These are phyloP conservation scores for Trypanosoma brucei DNA, from an alignment of 208 protist species.

Conservation along the genomic window DNA sequence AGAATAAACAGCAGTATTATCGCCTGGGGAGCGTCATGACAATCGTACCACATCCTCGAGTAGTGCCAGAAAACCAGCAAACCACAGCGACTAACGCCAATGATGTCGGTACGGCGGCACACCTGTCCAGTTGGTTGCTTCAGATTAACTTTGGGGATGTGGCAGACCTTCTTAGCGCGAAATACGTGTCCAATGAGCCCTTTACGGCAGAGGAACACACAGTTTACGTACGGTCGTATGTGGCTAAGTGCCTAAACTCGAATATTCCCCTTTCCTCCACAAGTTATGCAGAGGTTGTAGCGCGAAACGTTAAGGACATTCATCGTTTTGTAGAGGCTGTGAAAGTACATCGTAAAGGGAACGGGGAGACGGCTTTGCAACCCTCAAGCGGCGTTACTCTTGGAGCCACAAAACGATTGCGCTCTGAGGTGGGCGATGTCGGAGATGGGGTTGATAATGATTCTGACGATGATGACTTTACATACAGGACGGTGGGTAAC, in stretches of 20 bases:
- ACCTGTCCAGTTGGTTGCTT: slow-evolving; percentile 44
- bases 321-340: slow-evolving; percentile 29
- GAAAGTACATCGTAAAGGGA: slow-evolving; percentile 1
- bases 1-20: slow-evolving; percentile 10
- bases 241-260: slow-evolving; percentile 23
- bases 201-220: slow-evolving; percentile 53
- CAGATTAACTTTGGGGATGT: slow-evolving; percentile 66
- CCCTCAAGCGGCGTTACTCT: neutral
- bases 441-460: slow-evolving; percentile 21
- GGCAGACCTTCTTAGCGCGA: slow-evolving; percentile 43
- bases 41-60: slow-evolving; percentile 37
- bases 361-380: neutral
- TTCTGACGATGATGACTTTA: slow-evolving; percentile 10
- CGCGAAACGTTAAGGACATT: slow-evolving; percentile 37
- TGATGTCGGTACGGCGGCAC: slow-evolving; percentile 5
- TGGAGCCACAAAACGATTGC: slow-evolving; percentile 9
- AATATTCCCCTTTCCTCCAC: slow-evolving; percentile 23
- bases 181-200: slow-evolving; percentile 43
- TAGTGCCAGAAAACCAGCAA: neutral
- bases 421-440: slow-evolving; percentile 2
- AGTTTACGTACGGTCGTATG: slow-evolving; percentile 56
- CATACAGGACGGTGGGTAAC: neutral
- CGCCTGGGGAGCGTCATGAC: slow-evolving; percentile 65
- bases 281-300: slow-evolving; percentile 34
- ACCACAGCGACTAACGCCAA: neutral